phyloP scores from a whole-genome alignment of 2,329 filamentous ascomycete species.

The Diaporthe sp. region DNA sequence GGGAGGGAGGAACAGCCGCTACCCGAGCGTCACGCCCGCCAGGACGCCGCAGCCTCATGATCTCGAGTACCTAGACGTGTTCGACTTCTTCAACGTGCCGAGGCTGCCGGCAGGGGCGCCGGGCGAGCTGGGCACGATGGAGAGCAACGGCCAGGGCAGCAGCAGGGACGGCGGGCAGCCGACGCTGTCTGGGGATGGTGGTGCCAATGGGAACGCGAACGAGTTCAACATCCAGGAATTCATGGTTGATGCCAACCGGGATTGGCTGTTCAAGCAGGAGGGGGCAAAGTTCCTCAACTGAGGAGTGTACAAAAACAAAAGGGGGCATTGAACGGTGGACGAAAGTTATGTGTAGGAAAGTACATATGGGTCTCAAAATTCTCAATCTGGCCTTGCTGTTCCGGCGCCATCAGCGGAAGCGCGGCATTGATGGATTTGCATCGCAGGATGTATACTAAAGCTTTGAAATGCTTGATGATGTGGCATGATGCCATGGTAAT shows the following conservation, averaged over 20 bases:
- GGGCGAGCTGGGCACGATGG: conserved; percentile 41
- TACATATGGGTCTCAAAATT: neutral
- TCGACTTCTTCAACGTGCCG: conserved; percentile 95
- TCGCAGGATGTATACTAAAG: neutral
- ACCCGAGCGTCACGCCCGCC: conserved; percentile 67
- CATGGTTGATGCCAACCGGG: conserved; percentile 78
- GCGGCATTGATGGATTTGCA: neutral
- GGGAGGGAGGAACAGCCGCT: conserved; percentile 51
- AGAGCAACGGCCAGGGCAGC: conserved; percentile 38
- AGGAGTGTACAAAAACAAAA: neutral
- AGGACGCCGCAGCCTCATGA: conserved; percentile 82
- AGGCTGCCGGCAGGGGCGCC: conserved; percentile 66
- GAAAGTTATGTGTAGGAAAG: neutral
- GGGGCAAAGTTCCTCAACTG: conserved; percentile 41
- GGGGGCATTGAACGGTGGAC: too few species aligned
- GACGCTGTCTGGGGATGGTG: conserved; percentile 25
- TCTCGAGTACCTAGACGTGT: conserved; percentile 90
- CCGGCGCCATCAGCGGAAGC: conserved; percentile 1
- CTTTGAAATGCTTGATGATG: neutral
- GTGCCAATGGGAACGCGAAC: conserved; percentile 50
- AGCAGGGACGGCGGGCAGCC: conserved; percentile 36
- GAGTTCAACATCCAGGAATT: conserved; percentile 84
- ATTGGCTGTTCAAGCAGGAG: conserved; percentile 77
- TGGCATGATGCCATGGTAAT: conserved; percentile 11
- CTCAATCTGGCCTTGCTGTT: neutral